These are phyloP conservation scores for Zygoascus sp. DNA, from an alignment of 1,139 yeast species.

Conservation along the genomic window DNA sequence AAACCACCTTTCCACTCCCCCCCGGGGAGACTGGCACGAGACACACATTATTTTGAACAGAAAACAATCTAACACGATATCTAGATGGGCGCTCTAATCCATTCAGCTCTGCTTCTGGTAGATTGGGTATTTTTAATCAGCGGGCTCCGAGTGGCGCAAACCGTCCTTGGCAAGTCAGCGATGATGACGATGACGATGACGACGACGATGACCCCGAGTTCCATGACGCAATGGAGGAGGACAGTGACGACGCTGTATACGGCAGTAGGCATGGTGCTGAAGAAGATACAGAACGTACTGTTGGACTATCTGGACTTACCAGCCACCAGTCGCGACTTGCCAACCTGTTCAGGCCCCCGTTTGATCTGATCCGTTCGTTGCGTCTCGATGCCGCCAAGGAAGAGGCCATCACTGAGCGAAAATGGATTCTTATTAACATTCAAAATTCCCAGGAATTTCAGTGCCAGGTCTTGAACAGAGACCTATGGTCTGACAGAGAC, in stretches of 20 bases:
- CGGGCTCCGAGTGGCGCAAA: conserved; percentile 23
- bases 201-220: conserved; percentile 20
- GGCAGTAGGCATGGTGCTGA: conserved; percentile 18
- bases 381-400: conserved; percentile 68
- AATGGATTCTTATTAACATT: conserved; percentile 84
- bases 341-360: conserved; percentile 84
- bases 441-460: conserved; percentile 82
- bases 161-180: conserved; percentile 11
- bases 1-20: no score
- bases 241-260: conserved; percentile 20
- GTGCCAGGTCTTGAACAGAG: conserved; percentile 88
- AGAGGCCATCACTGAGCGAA: conserved; percentile 57
- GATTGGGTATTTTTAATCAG: conserved; percentile 47
- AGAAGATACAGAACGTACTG: conserved; percentile 23
- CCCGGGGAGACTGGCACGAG: conserved; percentile 2
- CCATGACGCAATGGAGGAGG: conserved; percentile 21
- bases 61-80: neutral
- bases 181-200: conserved; percentile 18
- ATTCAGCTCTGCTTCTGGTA: conserved; percentile 4
- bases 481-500: conserved; percentile 76
- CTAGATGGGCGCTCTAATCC: conserved; percentile 9
- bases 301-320: conserved; percentile 37
- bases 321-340: conserved; percentile 72
- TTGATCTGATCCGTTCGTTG: conserved; percentile 69
- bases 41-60: neutral